Base-by-base conservation (phyloP, 208 protist species). In the Leishmania mexicana region DNA sequence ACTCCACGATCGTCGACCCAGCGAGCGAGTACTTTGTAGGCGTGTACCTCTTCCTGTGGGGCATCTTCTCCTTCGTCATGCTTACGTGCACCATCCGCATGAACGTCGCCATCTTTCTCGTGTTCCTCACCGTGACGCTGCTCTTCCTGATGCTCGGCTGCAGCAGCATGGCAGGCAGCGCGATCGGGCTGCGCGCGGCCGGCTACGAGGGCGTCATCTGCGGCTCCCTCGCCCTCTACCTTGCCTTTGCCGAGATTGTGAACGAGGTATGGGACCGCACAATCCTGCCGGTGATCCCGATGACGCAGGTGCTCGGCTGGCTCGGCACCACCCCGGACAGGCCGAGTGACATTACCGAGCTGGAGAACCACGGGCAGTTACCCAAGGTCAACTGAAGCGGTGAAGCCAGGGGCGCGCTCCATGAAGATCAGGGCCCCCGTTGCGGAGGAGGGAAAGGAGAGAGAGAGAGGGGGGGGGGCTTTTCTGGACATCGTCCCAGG, bases 201-300 rank as follows among this genome's bases (percentile, higher is more conserved):
- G 89, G 91, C 60, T 90, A 83, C 72, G 85, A 88, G 40, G 91
- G 89, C 3, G 82, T 93, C 71, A 47, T 93, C 57, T 90, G 88
- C 62, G 91, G 91, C 19, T 58, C 68, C 53, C 64, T 84, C 47
- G 88, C 92, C 2, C n/a, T 95, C 19, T 95, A 95, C 75, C 80
- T 90, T n/a, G 84, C 82, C 38, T 76, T 92, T 35, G 88, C 88
- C 15, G 79, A 88, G 79, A 35, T 92, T 15, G 35, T 95, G 64
- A 85, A 88, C 67, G 88, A 91, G 45, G 72, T 84, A 28, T 91
- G 83, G 76, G 89, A 90, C 38, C 78, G 78, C 47, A 70, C 65
- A 1, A 58, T 91, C 19, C 83, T 94, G 65, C 87, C 88, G 11
- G 72, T 93, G 38, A 31, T 86, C 28, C 81, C 78, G 24, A 82